These are phyloP conservation scores for Bromus sterilis DNA, from an alignment of 176 grass and related monocot species.

Conservation along the genomic window DNA sequence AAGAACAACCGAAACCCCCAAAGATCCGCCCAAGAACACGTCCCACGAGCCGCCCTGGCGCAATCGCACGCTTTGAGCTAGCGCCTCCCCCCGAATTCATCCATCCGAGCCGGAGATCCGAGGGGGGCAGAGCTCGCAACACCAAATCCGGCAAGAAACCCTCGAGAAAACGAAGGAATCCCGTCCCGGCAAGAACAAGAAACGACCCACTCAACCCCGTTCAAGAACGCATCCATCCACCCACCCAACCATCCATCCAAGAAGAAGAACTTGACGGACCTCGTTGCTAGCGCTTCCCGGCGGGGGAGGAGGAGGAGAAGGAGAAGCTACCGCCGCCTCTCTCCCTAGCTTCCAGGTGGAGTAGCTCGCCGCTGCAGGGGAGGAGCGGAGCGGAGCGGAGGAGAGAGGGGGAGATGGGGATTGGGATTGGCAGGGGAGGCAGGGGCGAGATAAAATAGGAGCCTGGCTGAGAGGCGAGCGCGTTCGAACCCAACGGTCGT, in stretches of 20 bases:
- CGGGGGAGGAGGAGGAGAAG: not conserved
- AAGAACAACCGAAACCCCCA: not conserved
- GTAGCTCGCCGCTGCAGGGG: not conserved
- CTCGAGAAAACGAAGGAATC: not conserved
- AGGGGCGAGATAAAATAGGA: constrained; percentile 38
- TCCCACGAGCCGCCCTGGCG: not conserved
- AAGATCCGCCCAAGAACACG: not conserved
- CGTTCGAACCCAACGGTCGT: constrained; percentile 57
- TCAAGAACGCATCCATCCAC: constrained; percentile 2
- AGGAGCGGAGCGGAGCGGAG: not conserved
- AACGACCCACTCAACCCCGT: not conserved
- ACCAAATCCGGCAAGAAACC: not conserved
- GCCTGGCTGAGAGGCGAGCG: not conserved
- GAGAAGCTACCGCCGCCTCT: not conserved
- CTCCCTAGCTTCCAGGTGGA: not conserved
- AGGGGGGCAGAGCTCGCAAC: constrained; percentile 5
- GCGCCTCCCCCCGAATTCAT: constrained; percentile 4
- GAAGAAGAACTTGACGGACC: not conserved
- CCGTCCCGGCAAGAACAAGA: not conserved
- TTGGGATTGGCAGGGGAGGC: not conserved
- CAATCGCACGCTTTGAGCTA: not conserved
- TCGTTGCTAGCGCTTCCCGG: not conserved
- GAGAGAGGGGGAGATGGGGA: not conserved
- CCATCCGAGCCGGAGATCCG: constrained; percentile 18
- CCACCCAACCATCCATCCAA: not conserved